A percentile compares a stretch with the other conserved stretches of the same genome.
These are phyloP conservation scores for Trichoderma sp. DNA, from an alignment of 2,329 filamentous ascomycete species.

Conservation along the genomic window DNA sequence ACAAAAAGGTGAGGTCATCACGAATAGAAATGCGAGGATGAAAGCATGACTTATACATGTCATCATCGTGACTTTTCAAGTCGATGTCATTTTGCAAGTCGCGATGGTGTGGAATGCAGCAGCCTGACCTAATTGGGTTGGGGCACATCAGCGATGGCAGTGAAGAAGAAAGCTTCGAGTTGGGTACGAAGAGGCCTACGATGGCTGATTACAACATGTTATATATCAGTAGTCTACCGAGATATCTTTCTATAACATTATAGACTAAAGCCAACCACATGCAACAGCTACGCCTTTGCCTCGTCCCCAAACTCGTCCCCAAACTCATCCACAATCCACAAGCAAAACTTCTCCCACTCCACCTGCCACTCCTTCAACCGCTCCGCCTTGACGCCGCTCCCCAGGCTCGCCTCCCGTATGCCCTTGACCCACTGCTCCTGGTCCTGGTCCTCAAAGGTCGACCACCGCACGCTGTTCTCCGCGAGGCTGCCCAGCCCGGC, in stretches of 20 bases:
- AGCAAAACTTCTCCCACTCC: constrained; percentile 87
- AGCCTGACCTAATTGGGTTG: too few relatives aligned
- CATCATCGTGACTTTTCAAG: too few relatives aligned
- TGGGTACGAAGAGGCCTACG: too few relatives aligned
- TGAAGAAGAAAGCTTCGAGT: too few relatives aligned
- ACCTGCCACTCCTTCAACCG: constrained; percentile 76
- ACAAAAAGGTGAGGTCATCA: too few relatives aligned
- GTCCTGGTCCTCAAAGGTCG: constrained; percentile 79
- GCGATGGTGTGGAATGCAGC: too few relatives aligned
- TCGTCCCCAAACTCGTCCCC: constrained; percentile 60
- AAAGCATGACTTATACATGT: too few relatives aligned
- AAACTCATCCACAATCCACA: constrained; percentile 84
- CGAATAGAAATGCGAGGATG: too few relatives aligned
- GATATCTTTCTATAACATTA: not conserved
- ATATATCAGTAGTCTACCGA: too few relatives aligned
- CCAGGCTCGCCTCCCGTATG: constrained; percentile 73
- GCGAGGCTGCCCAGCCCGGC: constrained; percentile 84
- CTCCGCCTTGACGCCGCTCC: constrained; percentile 69
- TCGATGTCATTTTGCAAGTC: too few relatives aligned
- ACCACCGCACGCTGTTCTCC: constrained; percentile 91
- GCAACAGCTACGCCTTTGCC: not conserved
- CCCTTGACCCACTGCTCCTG: constrained; percentile 70
- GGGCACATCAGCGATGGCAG: too few relatives aligned
- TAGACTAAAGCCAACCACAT: not conserved
- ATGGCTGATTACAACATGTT: too few relatives aligned